Base-by-base conservation (phyloP, 2,329 filamentous ascomycete genomes). In the Cladophialophora bantiana region DNA sequence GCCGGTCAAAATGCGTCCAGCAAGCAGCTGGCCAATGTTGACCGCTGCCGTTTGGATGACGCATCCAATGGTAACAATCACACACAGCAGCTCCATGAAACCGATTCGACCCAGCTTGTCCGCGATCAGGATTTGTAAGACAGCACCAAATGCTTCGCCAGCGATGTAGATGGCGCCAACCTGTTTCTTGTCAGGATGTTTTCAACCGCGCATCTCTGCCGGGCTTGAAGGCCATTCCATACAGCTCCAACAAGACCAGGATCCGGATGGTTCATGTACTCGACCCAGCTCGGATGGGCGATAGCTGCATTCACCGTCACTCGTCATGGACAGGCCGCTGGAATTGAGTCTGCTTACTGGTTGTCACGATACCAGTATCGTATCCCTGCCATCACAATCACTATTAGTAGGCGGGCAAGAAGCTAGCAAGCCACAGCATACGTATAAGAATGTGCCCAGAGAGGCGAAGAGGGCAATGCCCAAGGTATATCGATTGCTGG, bases 1-100 rank as follows among this genome's bases (percentile, higher is more conserved):
- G 77, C 91, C 91, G 55, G 90, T 88, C 73, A 94, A 80, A 66
- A 93, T 80, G 84, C 91, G 90, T 77, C 91, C 91, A 62, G 86
- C 85, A 31, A 92, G 88, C 67, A 93, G 86, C 70, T 88, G 83
- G 63, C 83, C 86, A 9, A 90, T 81, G 52, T 83, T 77, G 48
- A 74, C 75, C 34, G 84, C 82, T 57, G 83, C 82, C 53, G 88
- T 88, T 82, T 93, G 90, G 52, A 93, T 82, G 66, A 88, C 77
- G 36, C 88, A 85, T 83, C 90, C 89, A 64, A 91, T 50, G 42
- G 85, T 83, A 83, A 92, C 96, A 80, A 94, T 84, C 12, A 77
- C 7, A 75, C 92, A 95, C 69, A 89, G 90, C 3, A 78, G n/a
- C 38, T 68, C 53, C 69, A 71, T 68, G 71, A 86, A 85, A 2